phyloP scores from a whole-genome alignment of 2,329 filamentous ascomycete genomes.

The Daldinia sp. region DNA sequence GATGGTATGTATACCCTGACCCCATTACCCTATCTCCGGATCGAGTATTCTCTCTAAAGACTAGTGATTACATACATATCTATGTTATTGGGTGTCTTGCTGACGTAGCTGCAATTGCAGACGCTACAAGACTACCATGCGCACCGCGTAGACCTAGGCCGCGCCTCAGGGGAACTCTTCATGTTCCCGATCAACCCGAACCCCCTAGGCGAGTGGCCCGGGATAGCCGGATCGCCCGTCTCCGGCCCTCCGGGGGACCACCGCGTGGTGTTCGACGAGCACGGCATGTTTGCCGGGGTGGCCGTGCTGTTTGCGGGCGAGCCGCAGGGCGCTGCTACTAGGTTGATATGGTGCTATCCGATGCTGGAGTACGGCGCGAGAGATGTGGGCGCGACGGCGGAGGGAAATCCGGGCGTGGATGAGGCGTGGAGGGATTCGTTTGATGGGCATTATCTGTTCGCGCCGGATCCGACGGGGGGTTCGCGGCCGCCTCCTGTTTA shows the following conservation, averaged over 20 bases:
- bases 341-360: slow-evolving; percentile 26
- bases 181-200: slow-evolving; percentile 17
- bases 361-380: slow-evolving; percentile 2
- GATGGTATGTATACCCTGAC: not conserved
- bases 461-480: slow-evolving; percentile 2
- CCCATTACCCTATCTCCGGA: not conserved
- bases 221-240: not conserved
- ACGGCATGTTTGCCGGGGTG: slow-evolving; percentile 25
- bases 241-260: slow-evolving; percentile 14
- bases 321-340: not conserved
- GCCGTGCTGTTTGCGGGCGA: slow-evolving; percentile 6
- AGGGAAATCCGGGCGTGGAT: slow-evolving; percentile 19
- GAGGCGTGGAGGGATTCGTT: slow-evolving; percentile 26
- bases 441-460: slow-evolving; percentile 22
- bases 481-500: slow-evolving; percentile 8
- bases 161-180: slow-evolving; percentile 3
- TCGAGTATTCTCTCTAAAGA: not conserved
- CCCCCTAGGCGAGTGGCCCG: slow-evolving; percentile 20
- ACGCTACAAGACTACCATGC: slow-evolving; percentile 12
- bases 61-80: not conserved
- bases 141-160: slow-evolving; percentile 17
- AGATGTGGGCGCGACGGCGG: slow-evolving; percentile 24
- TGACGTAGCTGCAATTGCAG: not conserved
- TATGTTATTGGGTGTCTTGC: not conserved
- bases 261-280: slow-evolving; percentile 21